A percentile compares a stretch with the other conserved stretches of the same genome.
phyloP scores from a whole-genome alignment of 331 rosid species.

The Pyracantha coccinea region DNA sequence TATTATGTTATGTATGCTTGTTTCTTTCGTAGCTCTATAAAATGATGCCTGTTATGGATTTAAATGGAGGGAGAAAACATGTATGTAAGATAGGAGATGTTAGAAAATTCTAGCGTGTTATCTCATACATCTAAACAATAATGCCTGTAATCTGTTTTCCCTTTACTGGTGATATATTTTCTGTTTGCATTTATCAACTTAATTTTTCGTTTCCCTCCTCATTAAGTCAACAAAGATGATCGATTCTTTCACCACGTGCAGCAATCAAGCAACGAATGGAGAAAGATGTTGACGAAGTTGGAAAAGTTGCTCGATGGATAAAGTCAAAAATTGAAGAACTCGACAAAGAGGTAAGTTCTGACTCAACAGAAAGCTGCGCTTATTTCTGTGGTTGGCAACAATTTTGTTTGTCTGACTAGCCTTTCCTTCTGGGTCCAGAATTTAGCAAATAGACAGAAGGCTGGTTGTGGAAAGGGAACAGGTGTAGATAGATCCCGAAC shows the following conservation, averaged over 20 bases:
- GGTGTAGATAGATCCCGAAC: constrained; percentile 37
- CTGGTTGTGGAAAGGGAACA: constrained; percentile 34
- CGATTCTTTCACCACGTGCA: constrained; percentile 28
- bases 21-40: background rate
- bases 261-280: constrained; percentile 89
- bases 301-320: constrained; percentile 62
- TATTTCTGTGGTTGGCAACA: background rate
- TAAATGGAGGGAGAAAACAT: background rate
- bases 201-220: background rate
- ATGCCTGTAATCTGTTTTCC: background rate
- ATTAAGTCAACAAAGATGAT: constrained; percentile 1
- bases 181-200: background rate
- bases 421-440: constrained; percentile 40
- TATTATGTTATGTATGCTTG: background rate
- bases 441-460: constrained; percentile 54
- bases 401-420: constrained; percentile 5
- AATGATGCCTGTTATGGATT: background rate
- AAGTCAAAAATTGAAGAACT: constrained; percentile 82
- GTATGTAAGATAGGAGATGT: background rate
- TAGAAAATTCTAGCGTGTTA: background rate
- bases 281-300: constrained; percentile 92
- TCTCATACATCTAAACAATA: background rate
- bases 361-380: background rate
- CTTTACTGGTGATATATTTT: background rate
- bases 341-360: constrained; percentile 61